Evolutionary conservation across 148 eudicot genomes (phyloP).

Genomic region (Heliosperma pusillum): DNA sequence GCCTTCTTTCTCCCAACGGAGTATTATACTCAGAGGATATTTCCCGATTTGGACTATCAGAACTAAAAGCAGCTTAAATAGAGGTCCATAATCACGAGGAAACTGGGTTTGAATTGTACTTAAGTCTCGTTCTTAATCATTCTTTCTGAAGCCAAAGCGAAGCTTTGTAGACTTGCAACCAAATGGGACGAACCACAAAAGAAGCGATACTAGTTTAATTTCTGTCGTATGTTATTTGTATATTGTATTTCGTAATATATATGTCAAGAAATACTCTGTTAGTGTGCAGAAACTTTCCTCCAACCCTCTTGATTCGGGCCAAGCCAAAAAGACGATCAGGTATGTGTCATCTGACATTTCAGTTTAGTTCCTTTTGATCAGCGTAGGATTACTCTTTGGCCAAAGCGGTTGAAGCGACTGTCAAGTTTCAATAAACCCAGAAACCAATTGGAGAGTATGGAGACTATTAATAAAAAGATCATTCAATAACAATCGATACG

Average conservation of each 20-base stretch:
- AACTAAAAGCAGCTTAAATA: slow-evolving; percentile 48
- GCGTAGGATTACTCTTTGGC: no score
- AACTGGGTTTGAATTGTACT: neutral
- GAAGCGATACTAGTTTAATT: neutral
- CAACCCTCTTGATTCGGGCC: neutral
- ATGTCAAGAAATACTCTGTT: neutral
- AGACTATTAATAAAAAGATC: no score
- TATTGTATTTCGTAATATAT: neutral
- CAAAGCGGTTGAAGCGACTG: no score
- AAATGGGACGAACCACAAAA: neutral
- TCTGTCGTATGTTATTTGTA: neutral
- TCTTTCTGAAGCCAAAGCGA: neutral
- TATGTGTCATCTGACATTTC: neutral
- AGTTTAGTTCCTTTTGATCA: no score
- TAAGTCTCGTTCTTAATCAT: neutral
- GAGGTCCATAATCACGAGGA: neutral
- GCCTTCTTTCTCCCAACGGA: slow-evolving; percentile 66
- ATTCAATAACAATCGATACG: no score
- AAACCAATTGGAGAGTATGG: no score
- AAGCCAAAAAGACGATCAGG: neutral
- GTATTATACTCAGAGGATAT: slow-evolving; percentile 57
- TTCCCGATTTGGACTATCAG: slow-evolving; percentile 37
- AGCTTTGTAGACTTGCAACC: neutral
- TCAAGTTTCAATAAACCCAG: no score
- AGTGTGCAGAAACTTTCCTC: neutral